phyloP scores from a whole-genome alignment of 2,329 filamentous ascomycete genomes.

The Amylocarpus encephaloides region DNA sequence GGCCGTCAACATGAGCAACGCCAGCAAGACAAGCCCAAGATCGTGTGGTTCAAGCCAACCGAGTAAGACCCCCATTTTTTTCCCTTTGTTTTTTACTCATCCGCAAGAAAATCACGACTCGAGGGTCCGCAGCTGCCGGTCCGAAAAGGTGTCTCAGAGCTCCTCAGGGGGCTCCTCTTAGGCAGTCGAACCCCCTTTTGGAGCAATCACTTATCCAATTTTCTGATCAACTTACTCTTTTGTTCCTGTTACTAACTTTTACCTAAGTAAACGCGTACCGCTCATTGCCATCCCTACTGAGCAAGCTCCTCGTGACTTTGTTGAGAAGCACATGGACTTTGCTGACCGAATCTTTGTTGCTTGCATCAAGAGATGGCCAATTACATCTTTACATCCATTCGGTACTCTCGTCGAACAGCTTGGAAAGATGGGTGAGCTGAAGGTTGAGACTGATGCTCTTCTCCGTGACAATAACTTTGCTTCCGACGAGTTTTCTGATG shows the following conservation, averaged over 20 bases:
- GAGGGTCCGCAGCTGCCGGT: too few relatives aligned
- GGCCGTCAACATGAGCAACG: constrained; percentile 70
- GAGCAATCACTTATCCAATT: background rate
- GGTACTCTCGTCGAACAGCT: constrained; percentile 96
- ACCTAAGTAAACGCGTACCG: constrained; percentile 72
- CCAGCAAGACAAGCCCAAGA: constrained; percentile 95
- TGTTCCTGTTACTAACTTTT: constrained; percentile 4
- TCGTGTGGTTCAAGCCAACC: constrained; percentile 99
- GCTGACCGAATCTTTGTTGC: constrained; percentile 97
- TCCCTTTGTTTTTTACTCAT: background rate
- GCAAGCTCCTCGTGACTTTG: constrained; percentile 94
- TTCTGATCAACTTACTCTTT: background rate
- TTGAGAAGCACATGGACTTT: constrained; percentile 97
- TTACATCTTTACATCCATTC: constrained; percentile 98
- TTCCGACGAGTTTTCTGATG: constrained; percentile 95
- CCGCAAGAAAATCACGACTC: background rate
- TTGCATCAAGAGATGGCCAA: constrained; percentile 99
- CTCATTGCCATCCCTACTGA: constrained; percentile 97
- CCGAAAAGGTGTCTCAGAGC: too few relatives aligned
- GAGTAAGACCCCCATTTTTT: constrained; percentile 41
- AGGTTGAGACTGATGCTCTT: constrained; percentile 95
- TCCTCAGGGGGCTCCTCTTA: too few relatives aligned
- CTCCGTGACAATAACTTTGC: constrained; percentile 98
- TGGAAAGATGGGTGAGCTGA: constrained; percentile 93
- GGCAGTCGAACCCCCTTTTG: too few relatives aligned